Percentiles rank a stretch among this genome's conserved stretches.
Evolutionary conservation across 257 asterid species (phyloP).

Genomic region (Solanum bulbocastanum): DNA sequence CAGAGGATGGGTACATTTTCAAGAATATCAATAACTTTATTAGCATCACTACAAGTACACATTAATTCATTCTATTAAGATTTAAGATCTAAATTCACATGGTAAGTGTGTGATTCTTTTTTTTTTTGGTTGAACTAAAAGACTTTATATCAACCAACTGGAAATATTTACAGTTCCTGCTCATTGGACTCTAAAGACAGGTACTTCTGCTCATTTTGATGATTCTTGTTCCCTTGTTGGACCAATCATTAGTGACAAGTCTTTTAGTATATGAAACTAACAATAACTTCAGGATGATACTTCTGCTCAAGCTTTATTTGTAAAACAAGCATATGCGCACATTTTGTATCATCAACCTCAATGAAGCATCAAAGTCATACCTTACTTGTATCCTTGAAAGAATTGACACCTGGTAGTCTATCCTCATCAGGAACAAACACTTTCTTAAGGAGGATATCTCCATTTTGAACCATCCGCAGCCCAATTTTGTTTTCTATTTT

Average conservation of each 20-base stretch:
- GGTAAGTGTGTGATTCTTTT: not conserved
- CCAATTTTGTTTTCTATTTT: slow-evolving; percentile 94
- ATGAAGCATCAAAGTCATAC: slow-evolving; percentile 17
- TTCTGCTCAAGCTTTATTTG: not conserved
- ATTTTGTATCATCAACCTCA: not conserved
- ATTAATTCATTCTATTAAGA: not conserved
- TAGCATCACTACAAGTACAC: not conserved
- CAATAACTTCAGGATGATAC: not conserved
- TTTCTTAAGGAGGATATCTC: slow-evolving; percentile 67
- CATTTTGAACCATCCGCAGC: slow-evolving; percentile 85
- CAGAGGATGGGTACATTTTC: not conserved
- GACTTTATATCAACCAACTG: too few relatives aligned
- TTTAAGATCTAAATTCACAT: not conserved
- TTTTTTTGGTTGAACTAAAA: too few relatives aligned
- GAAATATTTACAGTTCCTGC: too few relatives aligned
- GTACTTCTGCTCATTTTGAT: too few relatives aligned
- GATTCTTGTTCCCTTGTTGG: not conserved
- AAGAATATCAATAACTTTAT: not conserved
- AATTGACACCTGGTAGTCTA: slow-evolving; percentile 77
- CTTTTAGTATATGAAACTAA: not conserved
- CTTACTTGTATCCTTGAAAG: slow-evolving; percentile 91
- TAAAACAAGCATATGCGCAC: not conserved
- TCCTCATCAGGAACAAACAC: slow-evolving; percentile 94
- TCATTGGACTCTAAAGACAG: too few relatives aligned
- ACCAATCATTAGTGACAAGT: not conserved